These are phyloP conservation scores for Diplocarpon rosae DNA, from an alignment of 2,329 filamentous ascomycete species.

Conservation along the genomic window DNA sequence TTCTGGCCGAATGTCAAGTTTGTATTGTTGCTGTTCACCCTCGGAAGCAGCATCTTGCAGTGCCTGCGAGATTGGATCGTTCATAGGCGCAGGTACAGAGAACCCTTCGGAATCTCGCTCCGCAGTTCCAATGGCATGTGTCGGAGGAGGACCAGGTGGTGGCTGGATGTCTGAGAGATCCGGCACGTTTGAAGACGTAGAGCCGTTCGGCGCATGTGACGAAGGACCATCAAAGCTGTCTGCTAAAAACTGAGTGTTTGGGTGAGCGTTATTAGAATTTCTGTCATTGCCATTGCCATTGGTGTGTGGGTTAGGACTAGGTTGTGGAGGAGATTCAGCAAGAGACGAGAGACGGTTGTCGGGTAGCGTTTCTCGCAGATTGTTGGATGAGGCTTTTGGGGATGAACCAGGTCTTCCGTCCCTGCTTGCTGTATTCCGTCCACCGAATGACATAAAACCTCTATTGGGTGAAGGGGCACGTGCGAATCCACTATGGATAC, in stretches of 20 bases:
- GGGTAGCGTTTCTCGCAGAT: slow-evolving; percentile 39
- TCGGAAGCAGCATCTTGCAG: slow-evolving; percentile 51
- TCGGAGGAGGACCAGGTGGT: slow-evolving; percentile 38
- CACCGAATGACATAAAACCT: slow-evolving; percentile 43
- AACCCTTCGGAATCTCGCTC: slow-evolving; percentile 66
- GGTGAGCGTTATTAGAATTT: too few species aligned
- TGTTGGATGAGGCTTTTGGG: slow-evolving; percentile 47
- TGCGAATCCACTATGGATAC: slow-evolving; percentile 50
- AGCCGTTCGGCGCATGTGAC: slow-evolving; percentile 37
- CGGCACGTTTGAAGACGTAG: slow-evolving; percentile 24
- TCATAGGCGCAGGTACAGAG: slow-evolving; percentile 53
- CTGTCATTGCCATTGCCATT: slow-evolving; percentile 20
- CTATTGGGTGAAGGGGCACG: slow-evolving; percentile 44
- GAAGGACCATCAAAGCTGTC: slow-evolving; percentile 26
- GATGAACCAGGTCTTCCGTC: slow-evolving; percentile 41
- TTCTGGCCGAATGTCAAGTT: slow-evolving; percentile 67
- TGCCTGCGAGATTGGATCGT: slow-evolving; percentile 60
- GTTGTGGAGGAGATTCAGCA: slow-evolving; percentile 40
- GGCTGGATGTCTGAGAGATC: slow-evolving; percentile 42
- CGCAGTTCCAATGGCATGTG: slow-evolving; percentile 16
- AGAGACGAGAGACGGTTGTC: slow-evolving; percentile 44
- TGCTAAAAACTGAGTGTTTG: slow-evolving; percentile 23
- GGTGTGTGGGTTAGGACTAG: slow-evolving; percentile 14
- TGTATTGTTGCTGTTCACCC: slow-evolving; percentile 56
- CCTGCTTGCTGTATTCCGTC: slow-evolving; percentile 46